These are phyloP conservation scores for Kregervanrija pseudodelftensis DNA, from an alignment of 805 yeast species.

Conservation along the genomic window DNA sequence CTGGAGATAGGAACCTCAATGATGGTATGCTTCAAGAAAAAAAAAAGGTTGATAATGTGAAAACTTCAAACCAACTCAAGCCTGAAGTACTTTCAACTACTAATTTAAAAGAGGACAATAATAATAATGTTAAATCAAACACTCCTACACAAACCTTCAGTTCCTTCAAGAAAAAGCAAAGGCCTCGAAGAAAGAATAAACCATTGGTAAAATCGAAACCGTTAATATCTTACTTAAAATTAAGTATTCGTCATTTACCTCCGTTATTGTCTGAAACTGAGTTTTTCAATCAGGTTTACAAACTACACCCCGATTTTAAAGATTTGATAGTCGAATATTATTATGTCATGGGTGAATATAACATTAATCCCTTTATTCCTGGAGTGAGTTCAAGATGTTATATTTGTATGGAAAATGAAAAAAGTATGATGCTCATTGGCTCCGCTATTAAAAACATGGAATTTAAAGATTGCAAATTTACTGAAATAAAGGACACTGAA, in stretches of 20 bases:
- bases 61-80: too few species aligned
- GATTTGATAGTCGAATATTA: slow-evolving; percentile 17
- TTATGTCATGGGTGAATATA: slow-evolving; percentile 35
- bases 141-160: too few species aligned
- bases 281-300: slow-evolving; percentile 14
- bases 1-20: too few species aligned
- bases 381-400: slow-evolving; percentile 38
- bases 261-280: slow-evolving; percentile 28
- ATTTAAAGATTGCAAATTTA: slow-evolving; percentile 16
- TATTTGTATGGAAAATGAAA: slow-evolving; percentile 27
- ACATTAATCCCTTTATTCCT: slow-evolving; percentile 31
- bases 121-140: too few species aligned
- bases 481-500: neutral
- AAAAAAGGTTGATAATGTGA: too few species aligned
- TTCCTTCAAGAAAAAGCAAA: too few species aligned
- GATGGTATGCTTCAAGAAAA: too few species aligned
- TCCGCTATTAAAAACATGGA: slow-evolving; percentile 18
- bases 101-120: too few species aligned
- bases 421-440: slow-evolving; percentile 24
- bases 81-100: too few species aligned
- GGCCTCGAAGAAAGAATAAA: slow-evolving; percentile 4
- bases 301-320: slow-evolving; percentile 1
- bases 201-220: neutral
- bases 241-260: slow-evolving; percentile 37
- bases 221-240: slow-evolving; percentile 15